Conservation (phyloP, 768 basidiomycete genomes). For the Auricularia cornea region DNA sequence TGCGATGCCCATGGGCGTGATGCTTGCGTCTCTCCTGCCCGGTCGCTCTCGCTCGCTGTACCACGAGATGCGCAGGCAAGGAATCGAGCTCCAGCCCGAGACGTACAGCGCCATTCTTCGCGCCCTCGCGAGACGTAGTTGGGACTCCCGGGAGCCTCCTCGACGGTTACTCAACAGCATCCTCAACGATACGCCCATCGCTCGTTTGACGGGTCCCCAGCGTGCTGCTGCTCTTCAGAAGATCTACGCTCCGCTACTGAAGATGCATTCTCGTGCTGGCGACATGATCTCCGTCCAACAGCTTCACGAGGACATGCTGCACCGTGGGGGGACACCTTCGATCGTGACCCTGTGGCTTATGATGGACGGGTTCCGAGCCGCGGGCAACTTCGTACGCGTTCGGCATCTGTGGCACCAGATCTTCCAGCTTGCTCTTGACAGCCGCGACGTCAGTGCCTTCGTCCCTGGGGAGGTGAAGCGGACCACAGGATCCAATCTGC, state of each 20-base stretch:
- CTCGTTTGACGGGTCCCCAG: background rate
- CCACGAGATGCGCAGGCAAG: slow-evolving; percentile 58
- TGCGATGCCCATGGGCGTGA: slow-evolving; percentile 54
- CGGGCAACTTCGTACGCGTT: slow-evolving; percentile 45
- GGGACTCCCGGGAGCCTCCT: slow-evolving; percentile 8
- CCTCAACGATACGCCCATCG: background rate
- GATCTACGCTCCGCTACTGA: slow-evolving; percentile 55
- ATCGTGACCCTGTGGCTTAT: slow-evolving; percentile 54
- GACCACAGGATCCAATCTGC: slow-evolving; percentile 33
- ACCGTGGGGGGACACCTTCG: slow-evolving; percentile 47
- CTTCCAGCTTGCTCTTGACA: slow-evolving; percentile 45
- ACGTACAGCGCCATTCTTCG: slow-evolving; percentile 62
- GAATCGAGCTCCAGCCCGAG: slow-evolving; percentile 57
- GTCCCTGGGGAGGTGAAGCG: slow-evolving; percentile 14
- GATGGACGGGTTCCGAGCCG: slow-evolving; percentile 63
- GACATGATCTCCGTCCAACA: slow-evolving; percentile 48
- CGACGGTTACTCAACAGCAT: slow-evolving; percentile 19
- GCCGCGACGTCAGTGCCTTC: slow-evolving; percentile 28
- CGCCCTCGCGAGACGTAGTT: slow-evolving; percentile 38
- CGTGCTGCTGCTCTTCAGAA: slow-evolving; percentile 35
- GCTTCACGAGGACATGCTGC: slow-evolving; percentile 40
- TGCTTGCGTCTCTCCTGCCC: slow-evolving; percentile 58
- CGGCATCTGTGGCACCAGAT: slow-evolving; percentile 62
- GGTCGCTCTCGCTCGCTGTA: slow-evolving; percentile 58
- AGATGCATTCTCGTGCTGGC: slow-evolving; percentile 36